phyloP scores from a whole-genome alignment of 2,329 filamentous ascomycete genomes.

The Ceratocystis albifundus region DNA sequence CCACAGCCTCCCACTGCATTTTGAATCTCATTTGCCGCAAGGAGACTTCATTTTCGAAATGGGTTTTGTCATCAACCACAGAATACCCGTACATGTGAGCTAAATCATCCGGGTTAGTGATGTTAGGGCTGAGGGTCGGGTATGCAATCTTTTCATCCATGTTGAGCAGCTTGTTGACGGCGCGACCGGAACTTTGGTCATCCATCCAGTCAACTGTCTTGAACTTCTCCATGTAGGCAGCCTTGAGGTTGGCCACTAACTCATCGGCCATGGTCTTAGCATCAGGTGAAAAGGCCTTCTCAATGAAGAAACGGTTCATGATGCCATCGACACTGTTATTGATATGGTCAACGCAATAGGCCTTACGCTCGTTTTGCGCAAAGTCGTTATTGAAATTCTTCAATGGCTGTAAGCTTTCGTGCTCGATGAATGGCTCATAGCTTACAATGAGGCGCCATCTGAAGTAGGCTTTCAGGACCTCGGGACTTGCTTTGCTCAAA shows the following conservation, averaged over 20 bases:
- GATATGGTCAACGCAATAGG: slow-evolving; percentile 48
- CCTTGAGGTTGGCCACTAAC: slow-evolving; percentile 59
- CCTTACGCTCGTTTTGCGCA: slow-evolving; percentile 53
- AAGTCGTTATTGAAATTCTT: slow-evolving; percentile 48
- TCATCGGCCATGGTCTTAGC: slow-evolving; percentile 57
- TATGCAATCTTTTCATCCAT: slow-evolving; percentile 62
- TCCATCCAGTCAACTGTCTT: slow-evolving; percentile 53
- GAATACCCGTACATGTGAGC: slow-evolving; percentile 47
- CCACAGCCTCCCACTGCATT: slow-evolving; percentile 45
- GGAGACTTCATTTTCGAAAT: slow-evolving; percentile 47
- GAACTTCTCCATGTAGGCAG: slow-evolving; percentile 50
- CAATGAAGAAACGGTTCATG: slow-evolving; percentile 58
- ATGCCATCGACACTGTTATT: slow-evolving; percentile 54
- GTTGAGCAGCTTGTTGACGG: slow-evolving; percentile 53
- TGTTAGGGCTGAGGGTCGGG: slow-evolving; percentile 50
- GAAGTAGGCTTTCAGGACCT: slow-evolving; percentile 49
- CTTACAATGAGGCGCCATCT: slow-evolving; percentile 50
- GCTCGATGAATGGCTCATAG: slow-evolving; percentile 44
- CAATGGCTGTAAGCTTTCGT: slow-evolving; percentile 48
- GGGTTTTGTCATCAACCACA: slow-evolving; percentile 39
- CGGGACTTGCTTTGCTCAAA: slow-evolving; percentile 41
- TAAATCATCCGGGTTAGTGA: slow-evolving; percentile 46
- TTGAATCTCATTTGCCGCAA: slow-evolving; percentile 38
- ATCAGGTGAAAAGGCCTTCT: slow-evolving; percentile 54
- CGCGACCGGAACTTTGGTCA: slow-evolving; percentile 45